These are phyloP conservation scores for Mycena filopes DNA, from an alignment of 768 basidiomycete species.

Conservation along the genomic window DNA sequence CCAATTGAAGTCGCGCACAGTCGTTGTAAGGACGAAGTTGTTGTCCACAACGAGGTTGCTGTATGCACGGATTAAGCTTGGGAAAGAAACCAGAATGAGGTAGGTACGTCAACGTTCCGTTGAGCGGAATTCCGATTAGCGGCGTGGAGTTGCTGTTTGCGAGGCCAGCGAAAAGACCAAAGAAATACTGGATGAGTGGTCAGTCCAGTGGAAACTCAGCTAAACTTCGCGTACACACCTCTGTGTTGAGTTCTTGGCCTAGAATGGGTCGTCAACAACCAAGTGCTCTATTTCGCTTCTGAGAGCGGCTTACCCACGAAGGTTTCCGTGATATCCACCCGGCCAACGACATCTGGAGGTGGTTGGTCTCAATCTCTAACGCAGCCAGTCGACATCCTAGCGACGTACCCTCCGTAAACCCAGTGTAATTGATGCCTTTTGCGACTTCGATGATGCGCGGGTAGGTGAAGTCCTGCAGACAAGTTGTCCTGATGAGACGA, in stretches of 20 bases:
- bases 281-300: no score
- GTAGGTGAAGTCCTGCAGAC: constrained; percentile 7
- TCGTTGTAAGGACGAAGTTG: background rate
- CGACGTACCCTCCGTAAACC: background rate
- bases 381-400: background rate
- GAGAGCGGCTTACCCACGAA: background rate
- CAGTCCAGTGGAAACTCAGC: background rate
- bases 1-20: constrained; percentile 10
- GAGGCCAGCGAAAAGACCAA: constrained; percentile 4
- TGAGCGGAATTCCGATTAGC: constrained; percentile 1
- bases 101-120: constrained; percentile 4
- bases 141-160: constrained; percentile 3
- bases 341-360: constrained; percentile 6
- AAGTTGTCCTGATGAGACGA: background rate
- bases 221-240: background rate
- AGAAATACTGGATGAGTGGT: background rate
- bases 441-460: constrained; percentile 9
- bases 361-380: background rate
- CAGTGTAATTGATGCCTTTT: constrained; percentile 10
- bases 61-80: background rate
- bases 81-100: background rate
- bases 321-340: constrained; percentile 9
- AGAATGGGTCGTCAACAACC: background rate
- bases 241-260: constrained; percentile 12
- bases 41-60: constrained; percentile 4